Percentiles rank a stretch among this genome's conserved stretches.
Evolutionary conservation across 495 filamentous ascomycete genomes (phyloP).

Genomic region (Symbiotaphrina buchneri): DNA sequence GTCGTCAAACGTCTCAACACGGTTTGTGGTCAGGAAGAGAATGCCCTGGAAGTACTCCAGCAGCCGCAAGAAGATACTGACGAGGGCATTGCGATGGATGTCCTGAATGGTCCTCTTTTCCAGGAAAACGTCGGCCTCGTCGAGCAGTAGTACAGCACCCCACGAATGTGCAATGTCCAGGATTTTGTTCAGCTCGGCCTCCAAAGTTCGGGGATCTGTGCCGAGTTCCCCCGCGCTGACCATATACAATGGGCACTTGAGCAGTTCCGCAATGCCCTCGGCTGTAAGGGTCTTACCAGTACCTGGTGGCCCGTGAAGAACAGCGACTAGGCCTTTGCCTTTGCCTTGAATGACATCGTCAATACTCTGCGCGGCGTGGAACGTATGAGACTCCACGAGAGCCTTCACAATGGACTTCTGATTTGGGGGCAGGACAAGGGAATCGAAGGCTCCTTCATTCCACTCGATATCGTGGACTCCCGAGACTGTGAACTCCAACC

Average conservation of each 20-base stretch:
- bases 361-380: conserved; percentile 60
- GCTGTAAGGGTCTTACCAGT: conserved; percentile 82
- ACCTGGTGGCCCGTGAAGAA: conserved; percentile 54
- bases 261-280: conserved; percentile 65
- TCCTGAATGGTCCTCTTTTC: conserved; percentile 19
- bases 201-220: conserved; percentile 54
- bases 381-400: conserved; percentile 61
- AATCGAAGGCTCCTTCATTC: conserved; percentile 64
- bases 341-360: conserved; percentile 26
- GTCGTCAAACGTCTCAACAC: conserved; percentile 50
- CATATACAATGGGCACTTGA: conserved; percentile 69
- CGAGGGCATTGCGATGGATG: conserved; percentile 20
- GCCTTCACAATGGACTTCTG: conserved; percentile 67
- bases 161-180: conserved; percentile 73
- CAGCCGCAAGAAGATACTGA: conserved; percentile 19
- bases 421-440: conserved; percentile 48
- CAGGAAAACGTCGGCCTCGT: conserved; percentile 23
- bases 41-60: conserved; percentile 60
- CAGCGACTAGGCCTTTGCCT: conserved; percentile 34
- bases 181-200: conserved; percentile 62
- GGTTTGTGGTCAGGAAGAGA: conserved; percentile 63
- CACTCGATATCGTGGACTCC: conserved; percentile 63
- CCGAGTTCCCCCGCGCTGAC: conserved; percentile 67
- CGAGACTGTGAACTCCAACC: conserved; percentile 77
- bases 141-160: conserved; percentile 36